Conservation (phyloP, 495 filamentous ascomycete species). For the Aspergillus bertholletiae region DNA sequence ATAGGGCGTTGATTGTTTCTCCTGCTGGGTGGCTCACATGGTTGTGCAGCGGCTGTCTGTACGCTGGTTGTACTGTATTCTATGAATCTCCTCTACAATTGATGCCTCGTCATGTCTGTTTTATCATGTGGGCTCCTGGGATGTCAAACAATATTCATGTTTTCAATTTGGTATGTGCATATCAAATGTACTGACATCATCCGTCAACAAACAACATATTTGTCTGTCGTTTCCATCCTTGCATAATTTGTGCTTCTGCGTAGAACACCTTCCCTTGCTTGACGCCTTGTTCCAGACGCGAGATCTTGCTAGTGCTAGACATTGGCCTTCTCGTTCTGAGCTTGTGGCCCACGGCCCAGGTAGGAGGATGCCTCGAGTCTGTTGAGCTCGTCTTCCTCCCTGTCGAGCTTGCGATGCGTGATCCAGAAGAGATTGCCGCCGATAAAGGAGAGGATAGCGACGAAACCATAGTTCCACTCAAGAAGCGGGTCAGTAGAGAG, state of each 20-base stretch:
- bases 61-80: background rate
- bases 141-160: background rate
- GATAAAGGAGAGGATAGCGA: constrained; percentile 57
- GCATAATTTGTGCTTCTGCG: background rate
- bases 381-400: constrained; percentile 65
- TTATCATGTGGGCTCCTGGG: background rate
- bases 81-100: background rate
- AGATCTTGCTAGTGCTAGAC: background rate
- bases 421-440: constrained; percentile 58
- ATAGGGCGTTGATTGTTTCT: background rate
- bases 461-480: constrained; percentile 60
- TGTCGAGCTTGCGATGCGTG: constrained; percentile 52
- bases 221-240: too few species aligned
- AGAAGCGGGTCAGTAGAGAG: constrained; percentile 63
- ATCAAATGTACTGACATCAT: too few species aligned
- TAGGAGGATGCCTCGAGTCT: constrained; percentile 26
- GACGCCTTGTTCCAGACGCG: background rate
- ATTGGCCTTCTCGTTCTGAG: constrained; percentile 3
- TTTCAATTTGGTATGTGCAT: background rate
- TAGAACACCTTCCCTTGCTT: background rate
- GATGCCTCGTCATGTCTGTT: background rate
- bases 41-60: background rate
- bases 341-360: constrained; percentile 8
- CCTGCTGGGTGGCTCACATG: background rate
- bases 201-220: too few species aligned